A percentile compares a stretch with the other conserved stretches of the same genome.
Conservation (phyloP, 768 basidiomycete genomes). For the Mycena leptocephala region DNA sequence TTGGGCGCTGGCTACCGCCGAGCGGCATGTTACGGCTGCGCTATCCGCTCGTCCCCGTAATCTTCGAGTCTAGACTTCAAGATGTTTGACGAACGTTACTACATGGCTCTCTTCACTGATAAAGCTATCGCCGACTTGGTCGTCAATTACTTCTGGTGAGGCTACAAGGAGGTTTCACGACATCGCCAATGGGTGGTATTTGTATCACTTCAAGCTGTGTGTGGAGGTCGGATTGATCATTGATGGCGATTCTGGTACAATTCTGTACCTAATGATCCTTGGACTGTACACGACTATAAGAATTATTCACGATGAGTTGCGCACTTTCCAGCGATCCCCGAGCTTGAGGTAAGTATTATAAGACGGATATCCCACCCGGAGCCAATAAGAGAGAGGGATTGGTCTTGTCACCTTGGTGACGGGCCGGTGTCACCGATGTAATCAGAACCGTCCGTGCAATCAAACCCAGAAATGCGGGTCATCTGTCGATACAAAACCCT, state of each 20-base stretch:
- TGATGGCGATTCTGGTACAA: neutral
- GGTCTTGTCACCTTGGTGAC: slow-evolving; percentile 18
- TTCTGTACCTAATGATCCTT: neutral
- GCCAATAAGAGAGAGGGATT: neutral
- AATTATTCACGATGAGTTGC: neutral
- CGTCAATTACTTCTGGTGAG: neutral
- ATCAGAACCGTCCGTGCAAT: slow-evolving; percentile 25
- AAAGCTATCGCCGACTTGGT: neutral
- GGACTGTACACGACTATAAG: neutral
- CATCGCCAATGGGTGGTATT: neutral
- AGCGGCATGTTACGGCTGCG: no score
- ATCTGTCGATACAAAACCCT: slow-evolving; percentile 53
- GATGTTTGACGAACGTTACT: no score
- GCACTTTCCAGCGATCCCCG: no score
- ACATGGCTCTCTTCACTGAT: no score
- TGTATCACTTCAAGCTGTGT: neutral
- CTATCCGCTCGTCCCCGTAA: no score
- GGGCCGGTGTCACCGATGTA: slow-evolving; percentile 16
- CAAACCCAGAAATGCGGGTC: slow-evolving; percentile 45
- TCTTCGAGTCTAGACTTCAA: no score
- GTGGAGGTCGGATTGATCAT: neutral
- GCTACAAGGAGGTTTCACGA: neutral
- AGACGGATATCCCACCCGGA: neutral
- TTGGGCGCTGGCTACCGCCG: no score
- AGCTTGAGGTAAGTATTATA: neutral